Base-by-base conservation (phyloP, 192 early-diverging fungal genomes). In the Backusella mclennaniae region DNA sequence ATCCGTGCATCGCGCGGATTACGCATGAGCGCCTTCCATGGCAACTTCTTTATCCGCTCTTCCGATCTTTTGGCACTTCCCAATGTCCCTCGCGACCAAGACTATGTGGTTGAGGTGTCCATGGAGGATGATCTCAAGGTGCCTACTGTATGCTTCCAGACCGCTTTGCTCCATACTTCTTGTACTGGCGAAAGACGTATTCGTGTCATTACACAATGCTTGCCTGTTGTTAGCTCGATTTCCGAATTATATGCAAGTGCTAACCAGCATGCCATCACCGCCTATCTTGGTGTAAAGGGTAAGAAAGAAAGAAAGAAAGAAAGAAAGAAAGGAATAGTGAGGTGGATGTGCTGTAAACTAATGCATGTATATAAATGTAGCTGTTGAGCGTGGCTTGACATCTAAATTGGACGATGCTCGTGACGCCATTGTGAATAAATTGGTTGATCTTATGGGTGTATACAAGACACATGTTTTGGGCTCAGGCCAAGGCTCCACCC, bases 41-140 rank as follows among this genome's bases (percentile, higher is more conserved):
- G 97, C 15, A 97, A 97, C 91, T 98, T 98, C 81, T 99, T 99
- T 85, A 87, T 99, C 49, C 94, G 96, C 9, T 95, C 95, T 52
- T 93, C 96, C 29, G 97, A 99, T 78, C 82, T 99, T 26, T 82
- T 98, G 31, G 89, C 95, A 14, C 81, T 99, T 69, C 97, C 97
- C 53, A 97, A 94, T 73, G 97, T 97, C 8, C 93, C 90, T 80
- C 96, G 96, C 42, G 95, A 97, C 85, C 95, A 96, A 77, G 87
- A 88, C 14, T 99, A 97, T 78, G 92, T 90, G 6, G 90, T 97
- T 35, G 97, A 99, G 74, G 77, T 93, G 67, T 80, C 84, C 42
- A 84, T 96, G 29, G 92, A 93, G 71, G 94, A 96, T 46, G 91
- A 93, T 46, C 83, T 93, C 59, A 90, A 88, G 11, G 85, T 86